These are phyloP conservation scores for Xylaria scruposa DNA, from an alignment of 495 filamentous ascomycete genomes.

Conservation along the genomic window DNA sequence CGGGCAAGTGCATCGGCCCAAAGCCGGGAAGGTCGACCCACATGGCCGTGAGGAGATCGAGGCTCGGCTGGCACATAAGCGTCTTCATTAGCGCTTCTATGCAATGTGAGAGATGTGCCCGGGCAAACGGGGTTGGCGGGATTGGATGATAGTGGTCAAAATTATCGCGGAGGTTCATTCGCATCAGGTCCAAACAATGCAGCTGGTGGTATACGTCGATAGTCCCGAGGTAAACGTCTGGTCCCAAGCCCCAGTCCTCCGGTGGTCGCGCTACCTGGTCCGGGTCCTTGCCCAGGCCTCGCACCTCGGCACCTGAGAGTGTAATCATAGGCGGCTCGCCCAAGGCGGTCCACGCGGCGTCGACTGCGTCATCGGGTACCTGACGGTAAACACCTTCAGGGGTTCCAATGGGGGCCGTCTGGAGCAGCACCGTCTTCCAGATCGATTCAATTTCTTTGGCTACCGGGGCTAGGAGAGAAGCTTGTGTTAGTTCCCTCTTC, in stretches of 20 bases:
- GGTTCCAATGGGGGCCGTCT: not conserved
- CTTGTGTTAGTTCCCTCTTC: not conserved
- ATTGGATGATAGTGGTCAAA: conserved; percentile 20
- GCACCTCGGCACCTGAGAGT: conserved; percentile 32
- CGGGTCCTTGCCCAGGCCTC: conserved; percentile 39
- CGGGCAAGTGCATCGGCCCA: too few relatives aligned
- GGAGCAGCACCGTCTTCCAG: not conserved
- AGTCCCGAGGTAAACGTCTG: conserved; percentile 37
- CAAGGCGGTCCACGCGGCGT: not conserved
- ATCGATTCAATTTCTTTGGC: not conserved
- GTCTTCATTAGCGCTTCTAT: not conserved
- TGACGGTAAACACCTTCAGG: conserved; percentile 1
- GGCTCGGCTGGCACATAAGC: too few relatives aligned
- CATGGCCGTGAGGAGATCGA: too few relatives aligned
- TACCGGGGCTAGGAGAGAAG: not conserved
- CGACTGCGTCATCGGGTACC: not conserved
- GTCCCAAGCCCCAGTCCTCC: conserved; percentile 35
- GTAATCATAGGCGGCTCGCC: conserved; percentile 17
- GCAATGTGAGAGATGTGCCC: conserved; percentile 14
- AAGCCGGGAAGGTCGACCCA: too few relatives aligned
- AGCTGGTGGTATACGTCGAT: conserved; percentile 29
- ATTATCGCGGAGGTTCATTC: conserved; percentile 17
- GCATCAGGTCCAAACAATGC: conserved; percentile 29
- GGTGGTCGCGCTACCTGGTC: conserved; percentile 32
- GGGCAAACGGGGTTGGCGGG: not conserved